Base-by-base conservation (phyloP, 192 early-diverging fungal genomes). In the Coemansia sp. region DNA sequence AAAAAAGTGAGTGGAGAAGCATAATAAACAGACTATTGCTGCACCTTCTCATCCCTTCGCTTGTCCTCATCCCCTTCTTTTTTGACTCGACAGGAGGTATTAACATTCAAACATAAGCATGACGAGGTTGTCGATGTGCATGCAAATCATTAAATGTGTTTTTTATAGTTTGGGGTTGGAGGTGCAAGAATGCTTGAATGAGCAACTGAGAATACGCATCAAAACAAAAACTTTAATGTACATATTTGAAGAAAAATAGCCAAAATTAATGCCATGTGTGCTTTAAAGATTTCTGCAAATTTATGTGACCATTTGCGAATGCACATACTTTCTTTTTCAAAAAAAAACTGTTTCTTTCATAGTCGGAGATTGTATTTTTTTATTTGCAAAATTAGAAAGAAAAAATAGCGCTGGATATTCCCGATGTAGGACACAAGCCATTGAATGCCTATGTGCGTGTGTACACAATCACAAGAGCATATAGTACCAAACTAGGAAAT, bases 231-330 rank as follows among this genome's bases (percentile, higher is more conserved):
- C 11, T 45, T 45, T 45, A 45, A 45, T 45, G 17, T 45, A 12
- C 42, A 45, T 45, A 16, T 45, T 5, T 12, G 42, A 45, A 45
- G 22, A 25, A 5, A 45, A 12, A 5, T 38, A 38, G 7, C 42
- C 42, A 45, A 45, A 45, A 45, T 5, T 12, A 45, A 45, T 45
- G 42, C 42, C 42, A 45, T 5, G 42, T 45, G 42, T 45, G 7
- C 42, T 45, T 45, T 45, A 45, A 45, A 45, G 14, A 45, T 45
- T 3, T 16, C 52, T 54, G 52, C 52, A 54, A 54, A 54, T 54
- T 29, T 54, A 54, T 54, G 52, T 45, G 42, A 16, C 42, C 42
- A 45, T 54, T 54, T 30, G 52, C 25, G 52, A 54, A 54, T 54
- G 30, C 50, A 52, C 50, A n/a, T 18, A 52, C n/a, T 18, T 52